Percentiles rank a stretch among this genome's conserved stretches.
Evolutionary conservation across 345 rosid genomes (phyloP).

Genomic region (Hibiscus syriacus): DNA sequence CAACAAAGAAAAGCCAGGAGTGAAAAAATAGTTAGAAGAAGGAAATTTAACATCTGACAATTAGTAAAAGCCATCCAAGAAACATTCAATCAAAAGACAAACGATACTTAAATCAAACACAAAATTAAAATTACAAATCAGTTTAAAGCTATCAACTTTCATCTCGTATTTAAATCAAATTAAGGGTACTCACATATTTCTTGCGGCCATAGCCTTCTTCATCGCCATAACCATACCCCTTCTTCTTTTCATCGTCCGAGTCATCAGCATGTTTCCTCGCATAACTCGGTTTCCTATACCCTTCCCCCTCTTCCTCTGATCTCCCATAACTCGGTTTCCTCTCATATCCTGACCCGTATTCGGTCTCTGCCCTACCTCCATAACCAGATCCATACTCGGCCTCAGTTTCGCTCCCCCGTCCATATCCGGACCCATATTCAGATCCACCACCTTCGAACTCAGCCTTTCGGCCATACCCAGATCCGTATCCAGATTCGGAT

Average conservation of each 20-base stretch:
- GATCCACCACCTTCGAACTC: slow-evolving; percentile 23
- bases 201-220: slow-evolving; percentile 76
- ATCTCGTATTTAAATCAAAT: neutral
- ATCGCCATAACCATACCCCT: slow-evolving; percentile 40
- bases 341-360: slow-evolving; percentile 15
- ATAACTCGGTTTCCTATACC: slow-evolving; percentile 31
- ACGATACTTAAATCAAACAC: too few relatives aligned
- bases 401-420: slow-evolving; percentile 17
- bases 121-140: neutral
- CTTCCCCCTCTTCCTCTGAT: slow-evolving; percentile 39
- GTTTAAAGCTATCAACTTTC: neutral
- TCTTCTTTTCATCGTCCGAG: slow-evolving; percentile 31
- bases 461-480: slow-evolving; percentile 18
- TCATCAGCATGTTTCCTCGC: slow-evolving; percentile 52
- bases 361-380: slow-evolving; percentile 21
- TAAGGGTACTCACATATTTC: slow-evolving; percentile 57
- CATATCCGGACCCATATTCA: slow-evolving; percentile 38
- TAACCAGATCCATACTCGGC: slow-evolving; percentile 11
- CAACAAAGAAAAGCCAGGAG: too few relatives aligned
- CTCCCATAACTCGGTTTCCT: slow-evolving; percentile 28
- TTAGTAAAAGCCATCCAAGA: neutral
- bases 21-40: too few relatives aligned
- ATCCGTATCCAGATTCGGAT: slow-evolving; percentile 18
- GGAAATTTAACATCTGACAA: too few relatives aligned
- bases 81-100: neutral